phyloP scores from a whole-genome alignment of 306 rosid species.

The Phaseolus lunatus region DNA sequence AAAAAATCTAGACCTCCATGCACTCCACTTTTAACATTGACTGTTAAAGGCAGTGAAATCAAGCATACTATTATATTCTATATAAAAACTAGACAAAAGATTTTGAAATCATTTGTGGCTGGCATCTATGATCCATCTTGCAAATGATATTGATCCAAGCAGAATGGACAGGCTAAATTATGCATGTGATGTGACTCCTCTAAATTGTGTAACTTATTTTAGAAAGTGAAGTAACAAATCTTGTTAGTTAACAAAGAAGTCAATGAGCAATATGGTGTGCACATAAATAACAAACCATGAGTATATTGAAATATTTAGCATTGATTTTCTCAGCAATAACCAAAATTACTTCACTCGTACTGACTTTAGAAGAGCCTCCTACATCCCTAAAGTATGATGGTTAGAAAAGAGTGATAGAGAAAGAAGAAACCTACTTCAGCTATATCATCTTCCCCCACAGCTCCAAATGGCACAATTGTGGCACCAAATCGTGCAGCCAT shows the following conservation, averaged over 20 bases:
- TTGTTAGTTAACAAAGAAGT: neutral
- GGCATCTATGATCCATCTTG: neutral
- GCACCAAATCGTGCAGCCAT: constrained; percentile 97
- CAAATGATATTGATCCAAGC: neutral
- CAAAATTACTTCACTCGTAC: neutral
- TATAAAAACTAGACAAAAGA: neutral
- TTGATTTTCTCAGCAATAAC: neutral
- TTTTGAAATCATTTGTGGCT: neutral
- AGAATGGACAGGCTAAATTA: neutral
- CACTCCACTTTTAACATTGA: no score
- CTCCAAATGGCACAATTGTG: constrained; percentile 93
- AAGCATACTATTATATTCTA: constrained; percentile 23
- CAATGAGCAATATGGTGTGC: neutral
- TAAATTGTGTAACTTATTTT: neutral
- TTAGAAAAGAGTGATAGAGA: neutral
- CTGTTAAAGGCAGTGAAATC: neutral
- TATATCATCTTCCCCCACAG: constrained; percentile 93
- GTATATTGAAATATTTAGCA: neutral
- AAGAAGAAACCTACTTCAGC: constrained; percentile 64
- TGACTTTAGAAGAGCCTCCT: neutral
- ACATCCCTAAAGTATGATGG: neutral
- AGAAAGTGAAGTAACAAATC: neutral
- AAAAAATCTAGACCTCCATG: no score
- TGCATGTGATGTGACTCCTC: neutral
- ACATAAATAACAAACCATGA: neutral